Evolutionary conservation across 768 basidiomycete species (phyloP), one percentile per base, ranked within the genome.

Genomic region (Amanita rubescens): DNA sequence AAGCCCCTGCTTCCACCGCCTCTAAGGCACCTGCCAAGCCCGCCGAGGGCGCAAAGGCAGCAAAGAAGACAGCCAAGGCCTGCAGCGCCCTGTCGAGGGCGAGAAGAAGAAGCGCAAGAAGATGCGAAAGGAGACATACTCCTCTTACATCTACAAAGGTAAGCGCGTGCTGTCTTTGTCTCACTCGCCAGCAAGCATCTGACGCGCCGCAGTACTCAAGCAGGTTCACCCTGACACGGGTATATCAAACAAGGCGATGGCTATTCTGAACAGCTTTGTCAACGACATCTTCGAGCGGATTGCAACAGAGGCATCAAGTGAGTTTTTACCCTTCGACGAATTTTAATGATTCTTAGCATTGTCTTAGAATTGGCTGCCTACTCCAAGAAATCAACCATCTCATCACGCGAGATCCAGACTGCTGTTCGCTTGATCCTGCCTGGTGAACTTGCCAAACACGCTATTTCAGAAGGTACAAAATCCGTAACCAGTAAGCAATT

Each of bases 221-320:
- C 93, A 97, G 75, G 94, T 97, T 55, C 95, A 97, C 77, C 93
- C 94, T 49, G 95, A 97, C 66, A 98, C 92, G 48, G 95, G 94
- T 85, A 97, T 97, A 75, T 94, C 94, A 52, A 97, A 96, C 84
- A 95, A 95, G 79, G 93, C 92, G 19, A 94, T 95, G 91, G 88
- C 92, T 56, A 94, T 96, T 66, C 72, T 96, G 54, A 95, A 95
- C 79, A 90, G 87, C 54, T 96, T 96, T 66, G 93, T 96, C 64
- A 94, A 94, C 63, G 93, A 96, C 62, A 95, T 92, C 60, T 93
- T 92, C 59, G 90, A 92, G 66, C 88, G 90, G n/a, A 91, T 94
- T 62, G 90, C 90, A 10, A 83, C 86, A 0, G 91, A 94, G 66
- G 91, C 90, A 35, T 91, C 90, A 53, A 92, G 88, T 90, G 61